Evolutionary conservation across 2,329 filamentous ascomycete species (phyloP), one percentile per base, ranked within the genome.

Genomic region (Xylaria digitata): DNA sequence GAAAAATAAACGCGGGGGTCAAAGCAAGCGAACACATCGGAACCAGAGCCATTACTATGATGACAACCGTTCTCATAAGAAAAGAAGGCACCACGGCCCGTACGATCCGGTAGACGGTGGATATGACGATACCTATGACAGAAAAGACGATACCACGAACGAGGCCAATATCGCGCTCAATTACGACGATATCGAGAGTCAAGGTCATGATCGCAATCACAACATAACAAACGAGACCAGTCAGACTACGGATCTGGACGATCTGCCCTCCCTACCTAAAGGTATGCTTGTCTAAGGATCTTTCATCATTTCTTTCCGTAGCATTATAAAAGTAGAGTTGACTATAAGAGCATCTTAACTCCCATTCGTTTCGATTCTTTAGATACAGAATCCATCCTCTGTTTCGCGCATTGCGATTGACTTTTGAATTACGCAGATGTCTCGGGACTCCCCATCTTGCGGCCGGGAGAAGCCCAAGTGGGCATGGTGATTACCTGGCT

Each of bases 401-500:
- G 15, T 21, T 23, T 23, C 30, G 15, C 34, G 34, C 23, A 45
- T n/a, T 21, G 30, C 26, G 49, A 62, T 69, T 69, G 43, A 69
- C 67, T 55, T 37, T 46, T 50, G 9, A 17, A 9, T 30, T 64
- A 30, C 30, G n/a, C 65, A 69, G 67, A 67, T 34, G 26, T 87
- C 1, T 81, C 81, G 4, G 78, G 79, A 0, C 82, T 94, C 2
- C 82, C 87, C 1, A 63, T 73, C 2, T 78, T 94, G 1, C 72
- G 77, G 0, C 76, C 81, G 0, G 81, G 79, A 0, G 81, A 87
- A 32, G 84, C 85, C 4, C 80, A 82, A 63, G 73, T 80, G 0
- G 90, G 89, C 9, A 90, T 90, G 81, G 82, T 91, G 17, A 85
- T 94, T 67, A 87, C 88, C 0, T 94, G 90, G 86, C 89, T 89